phyloP scores from a whole-genome alignment of 768 basidiomycete species.

The Pisolithus microcarpus region DNA sequence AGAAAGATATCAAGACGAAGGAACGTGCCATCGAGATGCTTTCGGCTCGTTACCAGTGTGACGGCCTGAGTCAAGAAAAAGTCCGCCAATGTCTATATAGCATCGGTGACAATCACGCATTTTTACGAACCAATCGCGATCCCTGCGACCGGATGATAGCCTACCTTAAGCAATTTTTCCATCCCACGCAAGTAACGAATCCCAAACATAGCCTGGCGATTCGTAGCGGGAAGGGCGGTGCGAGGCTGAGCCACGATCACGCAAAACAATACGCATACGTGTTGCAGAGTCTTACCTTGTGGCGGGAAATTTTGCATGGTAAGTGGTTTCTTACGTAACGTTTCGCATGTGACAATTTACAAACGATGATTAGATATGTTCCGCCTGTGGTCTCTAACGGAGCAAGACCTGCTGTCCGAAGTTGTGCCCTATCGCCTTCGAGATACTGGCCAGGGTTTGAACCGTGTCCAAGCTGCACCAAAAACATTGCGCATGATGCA shows the following conservation, averaged over 20 bases:
- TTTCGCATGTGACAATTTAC: slow-evolving; percentile 2
- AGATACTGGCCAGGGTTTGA: slow-evolving; percentile 87
- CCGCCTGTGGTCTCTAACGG: slow-evolving; percentile 75
- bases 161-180: slow-evolving; percentile 70
- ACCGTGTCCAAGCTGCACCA: slow-evolving; percentile 79
- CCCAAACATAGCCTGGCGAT: slow-evolving; percentile 66
- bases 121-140: slow-evolving; percentile 79
- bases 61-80: slow-evolving; percentile 55
- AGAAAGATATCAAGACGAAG: slow-evolving; percentile 77
- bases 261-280: slow-evolving; percentile 82
- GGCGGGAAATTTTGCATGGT: slow-evolving; percentile 85
- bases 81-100: slow-evolving; percentile 78
- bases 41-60: slow-evolving; percentile 52
- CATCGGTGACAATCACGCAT: slow-evolving; percentile 87
- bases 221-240: slow-evolving; percentile 72
- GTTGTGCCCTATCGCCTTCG: slow-evolving; percentile 69
- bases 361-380: slow-evolving; percentile 61
- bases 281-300: slow-evolving; percentile 77
- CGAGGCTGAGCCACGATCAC: slow-evolving; percentile 78
- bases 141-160: slow-evolving; percentile 81
- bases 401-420: slow-evolving; percentile 76
- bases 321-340: slow-evolving; percentile 10
- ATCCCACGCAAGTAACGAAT: slow-evolving; percentile 63
- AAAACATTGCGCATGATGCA: slow-evolving; percentile 92
- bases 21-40: slow-evolving; percentile 80